Base-by-base conservation (phyloP, 1,284 basidiomycete species). In the Ustilago loliicola region DNA sequence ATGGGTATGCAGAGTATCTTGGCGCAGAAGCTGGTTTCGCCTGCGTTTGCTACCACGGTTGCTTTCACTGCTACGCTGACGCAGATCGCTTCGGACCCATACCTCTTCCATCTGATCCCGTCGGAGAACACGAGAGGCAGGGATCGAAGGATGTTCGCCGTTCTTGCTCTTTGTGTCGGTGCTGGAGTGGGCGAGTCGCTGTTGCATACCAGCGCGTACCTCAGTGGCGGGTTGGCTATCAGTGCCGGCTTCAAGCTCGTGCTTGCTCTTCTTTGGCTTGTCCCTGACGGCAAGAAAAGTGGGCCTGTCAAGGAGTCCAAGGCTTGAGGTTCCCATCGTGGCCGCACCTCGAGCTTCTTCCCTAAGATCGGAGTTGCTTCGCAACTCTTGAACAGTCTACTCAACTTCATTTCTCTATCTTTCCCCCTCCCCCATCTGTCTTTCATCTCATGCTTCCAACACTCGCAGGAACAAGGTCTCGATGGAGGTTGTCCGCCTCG, bases 401-500 rank as follows among this genome's bases (percentile, higher is more conserved):
- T 27, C 21, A 36, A 42, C 34, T 27, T 34, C 51, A 2, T 36
- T 10, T 7, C 27, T 17, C 25, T 29, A 21, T 7, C 32, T 25
- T 29, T 34, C 51, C 48, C 25, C 21, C 34, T 50, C 6, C 25
- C 32, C 23, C 27, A 11, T 19, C 34, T 9, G 15, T 2, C 32
- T 56, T 38, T 15, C 36, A 11, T 23, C 29, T 21, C 23, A 25
- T 34, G 45, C 45, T 19, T 19, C 11, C 27, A 11, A 23, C 17
- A 6, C 36, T 34, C 29, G 34, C 47, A 77, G 75, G 52, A 95
- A 95, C 88, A 90, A 89, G 71, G 90, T 95, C 38, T 88, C 94
- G 4, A 84, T 90, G 50, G 92, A 96, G 85, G 95, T 98, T 19
- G 92, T 96, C 25, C 88, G 89, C 19, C 89, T 95, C 54, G 95